phyloP scores from a whole-genome alignment of 768 basidiomycete species.

The Termitomyces bulborhizus region DNA sequence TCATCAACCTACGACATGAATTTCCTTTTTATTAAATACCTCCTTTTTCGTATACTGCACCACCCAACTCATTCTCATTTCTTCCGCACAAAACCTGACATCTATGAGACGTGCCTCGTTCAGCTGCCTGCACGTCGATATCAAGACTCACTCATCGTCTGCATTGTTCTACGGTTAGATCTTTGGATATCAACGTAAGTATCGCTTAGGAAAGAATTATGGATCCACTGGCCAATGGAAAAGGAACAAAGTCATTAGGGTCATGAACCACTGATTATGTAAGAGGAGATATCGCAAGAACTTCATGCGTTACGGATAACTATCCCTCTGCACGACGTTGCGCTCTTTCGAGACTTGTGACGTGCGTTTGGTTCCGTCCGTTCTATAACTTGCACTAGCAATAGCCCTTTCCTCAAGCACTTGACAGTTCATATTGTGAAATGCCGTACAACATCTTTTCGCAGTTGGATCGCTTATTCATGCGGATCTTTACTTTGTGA shows the following conservation, averaged over 20 bases:
- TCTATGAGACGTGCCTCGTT: too few species aligned
- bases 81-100: too few species aligned
- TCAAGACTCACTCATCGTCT: too few species aligned
- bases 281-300: neutral
- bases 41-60: too few species aligned
- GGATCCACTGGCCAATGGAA: constrained; percentile 6
- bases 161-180: neutral
- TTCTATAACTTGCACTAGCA: neutral
- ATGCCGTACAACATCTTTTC: neutral
- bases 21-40: too few species aligned
- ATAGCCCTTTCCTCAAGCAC: neutral
- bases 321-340: neutral
- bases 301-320: too few species aligned
- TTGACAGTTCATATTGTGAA: neutral
- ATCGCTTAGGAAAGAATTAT: constrained; percentile 8
- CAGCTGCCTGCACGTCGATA: too few species aligned
- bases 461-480: neutral
- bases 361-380: neutral
- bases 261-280: too few species aligned
- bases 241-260: neutral
- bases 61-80: too few species aligned
- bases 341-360: neutral
- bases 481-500: neutral
- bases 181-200: neutral
- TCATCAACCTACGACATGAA: too few species aligned